Conservation (phyloP, 176 grass and related monocot genomes). For the Aegilops bicornis region DNA sequence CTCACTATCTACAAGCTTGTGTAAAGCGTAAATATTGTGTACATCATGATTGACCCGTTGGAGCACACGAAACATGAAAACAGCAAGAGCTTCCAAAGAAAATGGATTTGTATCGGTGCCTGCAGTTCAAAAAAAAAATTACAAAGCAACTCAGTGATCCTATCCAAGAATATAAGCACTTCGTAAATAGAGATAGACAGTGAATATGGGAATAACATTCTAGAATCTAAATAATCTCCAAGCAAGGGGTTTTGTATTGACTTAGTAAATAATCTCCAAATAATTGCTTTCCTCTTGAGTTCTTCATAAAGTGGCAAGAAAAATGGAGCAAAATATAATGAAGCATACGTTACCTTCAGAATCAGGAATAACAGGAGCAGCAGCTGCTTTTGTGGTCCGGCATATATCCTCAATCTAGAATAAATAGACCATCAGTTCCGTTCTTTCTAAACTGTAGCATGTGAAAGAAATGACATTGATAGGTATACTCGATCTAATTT, state of each 20-base stretch:
- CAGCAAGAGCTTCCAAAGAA: conserved; percentile 82
- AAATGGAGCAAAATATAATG: neutral
- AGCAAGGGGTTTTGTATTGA: neutral
- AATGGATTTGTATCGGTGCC: conserved; percentile 92
- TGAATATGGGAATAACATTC: neutral
- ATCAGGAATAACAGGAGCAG: conserved; percentile 78
- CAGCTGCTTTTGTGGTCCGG: conserved; percentile 53
- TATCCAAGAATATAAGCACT: neutral
- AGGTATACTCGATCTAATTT: neutral
- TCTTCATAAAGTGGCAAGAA: neutral
- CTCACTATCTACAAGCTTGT: neutral
- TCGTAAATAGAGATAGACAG: neutral
- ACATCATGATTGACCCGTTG: conserved; percentile 72
- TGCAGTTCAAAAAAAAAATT: conserved; percentile 32
- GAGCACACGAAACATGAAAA: conserved; percentile 86
- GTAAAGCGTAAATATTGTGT: neutral
- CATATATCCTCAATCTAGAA: conserved; percentile 90
- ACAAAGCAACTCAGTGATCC: neutral
- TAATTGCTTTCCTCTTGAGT: neutral
- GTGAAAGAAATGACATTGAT: neutral
- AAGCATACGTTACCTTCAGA: conserved; percentile 70
- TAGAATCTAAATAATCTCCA: neutral
- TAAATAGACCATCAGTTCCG: conserved; percentile 21
- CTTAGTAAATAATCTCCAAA: neutral
- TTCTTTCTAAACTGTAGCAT: conserved; percentile 1